Evolutionary conservation across 2,329 filamentous ascomycete genomes (phyloP).

Genomic region (Aspergillus quadricinctus): DNA sequence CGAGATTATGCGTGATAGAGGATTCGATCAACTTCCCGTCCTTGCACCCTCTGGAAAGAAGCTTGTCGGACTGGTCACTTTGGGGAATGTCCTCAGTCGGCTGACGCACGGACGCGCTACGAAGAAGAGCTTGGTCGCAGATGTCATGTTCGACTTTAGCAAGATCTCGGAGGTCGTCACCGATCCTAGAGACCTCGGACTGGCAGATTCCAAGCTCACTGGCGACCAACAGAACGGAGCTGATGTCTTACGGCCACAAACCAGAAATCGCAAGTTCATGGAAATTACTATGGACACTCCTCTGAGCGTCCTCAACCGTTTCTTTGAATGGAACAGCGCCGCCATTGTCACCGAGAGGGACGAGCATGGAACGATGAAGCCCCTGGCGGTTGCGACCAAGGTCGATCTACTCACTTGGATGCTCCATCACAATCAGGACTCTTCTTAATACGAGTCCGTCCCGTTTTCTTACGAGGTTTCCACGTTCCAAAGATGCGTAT

Average conservation of each 20-base stretch:
- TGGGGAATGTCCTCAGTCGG: constrained; percentile 90
- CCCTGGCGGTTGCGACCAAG: constrained; percentile 89
- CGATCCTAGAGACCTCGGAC: constrained; percentile 66
- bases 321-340: constrained; percentile 97
- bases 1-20: constrained; percentile 97
- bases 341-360: constrained; percentile 84
- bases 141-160: constrained; percentile 96
- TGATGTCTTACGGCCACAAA: constrained; percentile 34
- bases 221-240: constrained; percentile 6
- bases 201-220: constrained; percentile 20
- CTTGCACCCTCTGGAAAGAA: constrained; percentile 63
- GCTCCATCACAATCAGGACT: constrained; percentile 58
- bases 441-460: constrained; percentile 4
- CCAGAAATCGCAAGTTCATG: constrained; percentile 68
- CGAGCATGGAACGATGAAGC: constrained; percentile 61
- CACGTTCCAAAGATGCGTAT: background rate
- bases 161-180: constrained; percentile 84
- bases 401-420: constrained; percentile 92
- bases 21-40: constrained; percentile 95
- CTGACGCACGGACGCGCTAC: constrained; percentile 78
- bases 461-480: background rate
- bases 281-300: constrained; percentile 92
- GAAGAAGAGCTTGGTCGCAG: constrained; percentile 67
- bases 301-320: constrained; percentile 76
- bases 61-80: constrained; percentile 87